Percentiles rank a stretch among this genome's conserved stretches.
phyloP scores from a whole-genome alignment of 2,329 filamentous ascomycete species.

The Fusarium armeniacum region DNA sequence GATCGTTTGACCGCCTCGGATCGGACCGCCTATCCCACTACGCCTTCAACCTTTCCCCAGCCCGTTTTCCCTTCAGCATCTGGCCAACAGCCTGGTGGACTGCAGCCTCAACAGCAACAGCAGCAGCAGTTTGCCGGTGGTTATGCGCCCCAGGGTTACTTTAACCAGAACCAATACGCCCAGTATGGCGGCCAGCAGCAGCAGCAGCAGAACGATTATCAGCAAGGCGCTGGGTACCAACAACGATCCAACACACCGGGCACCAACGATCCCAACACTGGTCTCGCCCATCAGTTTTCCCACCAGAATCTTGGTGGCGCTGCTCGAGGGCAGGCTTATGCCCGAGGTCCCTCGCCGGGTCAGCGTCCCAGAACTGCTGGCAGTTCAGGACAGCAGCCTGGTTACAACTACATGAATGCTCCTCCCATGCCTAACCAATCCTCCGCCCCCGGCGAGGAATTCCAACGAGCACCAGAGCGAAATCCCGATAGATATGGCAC shows the following conservation, averaged over 20 bases:
- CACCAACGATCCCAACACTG: constrained; percentile 87
- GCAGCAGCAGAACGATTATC: constrained; percentile 63
- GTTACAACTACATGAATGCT: constrained; percentile 75
- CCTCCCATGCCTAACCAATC: constrained; percentile 75
- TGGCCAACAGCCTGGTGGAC: constrained; percentile 42
- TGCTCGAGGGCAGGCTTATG: constrained; percentile 77
- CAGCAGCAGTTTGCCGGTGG: constrained; percentile 62
- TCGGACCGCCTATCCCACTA: constrained; percentile 83
- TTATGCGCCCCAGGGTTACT: constrained; percentile 67
- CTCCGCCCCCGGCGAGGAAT: constrained; percentile 75
- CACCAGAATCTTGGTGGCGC: constrained; percentile 90
- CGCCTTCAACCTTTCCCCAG: constrained; percentile 95
- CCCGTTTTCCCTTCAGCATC: constrained; percentile 72
- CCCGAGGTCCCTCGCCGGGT: constrained; percentile 75
- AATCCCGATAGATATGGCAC: constrained; percentile 84
- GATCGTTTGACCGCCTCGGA: constrained; percentile 73
- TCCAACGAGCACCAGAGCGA: constrained; percentile 83
- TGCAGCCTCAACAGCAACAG: constrained; percentile 50
- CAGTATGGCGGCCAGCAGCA: constrained; percentile 55
- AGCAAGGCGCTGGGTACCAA: constrained; percentile 64
- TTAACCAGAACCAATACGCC: constrained; percentile 71
- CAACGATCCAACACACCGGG: constrained; percentile 70
- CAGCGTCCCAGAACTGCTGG: constrained; percentile 89
- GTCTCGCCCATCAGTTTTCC: constrained; percentile 94
- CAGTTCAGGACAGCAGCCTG: constrained; percentile 71